Percentiles rank a stretch among this genome's conserved stretches.
Evolutionary conservation across 1,139 yeast species (phyloP).

Genomic region (Magnusiomyces ingens): DNA sequence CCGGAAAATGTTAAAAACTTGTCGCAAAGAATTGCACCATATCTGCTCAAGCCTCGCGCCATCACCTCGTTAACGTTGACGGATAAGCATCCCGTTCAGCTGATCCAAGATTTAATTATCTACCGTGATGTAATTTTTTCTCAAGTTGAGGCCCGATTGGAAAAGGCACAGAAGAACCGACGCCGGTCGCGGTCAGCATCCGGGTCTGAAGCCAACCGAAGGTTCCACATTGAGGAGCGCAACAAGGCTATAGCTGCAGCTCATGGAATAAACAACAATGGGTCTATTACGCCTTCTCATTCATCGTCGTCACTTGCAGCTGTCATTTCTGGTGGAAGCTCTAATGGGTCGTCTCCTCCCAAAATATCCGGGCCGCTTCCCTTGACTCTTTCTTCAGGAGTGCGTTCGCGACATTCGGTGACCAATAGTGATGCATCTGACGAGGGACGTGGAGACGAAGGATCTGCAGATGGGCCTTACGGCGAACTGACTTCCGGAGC

Average conservation of each 20-base stretch:
- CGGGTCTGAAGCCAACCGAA: conserved; percentile 22
- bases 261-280: no score
- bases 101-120: conserved; percentile 26
- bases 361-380: conserved; percentile 1
- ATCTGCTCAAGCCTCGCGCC: conserved; percentile 31
- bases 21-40: conserved; percentile 24
- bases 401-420: neutral
- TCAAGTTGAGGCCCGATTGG: conserved; percentile 19
- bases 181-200: conserved; percentile 26
- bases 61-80: conserved; percentile 28
- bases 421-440: neutral
- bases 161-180: conserved; percentile 12
- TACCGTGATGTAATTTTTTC: conserved; percentile 24
- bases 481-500: neutral
- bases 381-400: neutral
- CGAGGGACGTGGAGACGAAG: no score
- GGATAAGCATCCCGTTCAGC: conserved; percentile 29
- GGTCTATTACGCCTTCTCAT: no score
- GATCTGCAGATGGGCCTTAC: no score
- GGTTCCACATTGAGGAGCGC: conserved; percentile 28
- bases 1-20: conserved; percentile 12
- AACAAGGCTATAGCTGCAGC: conserved; percentile 25
- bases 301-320: no score
- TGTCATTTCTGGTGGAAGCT: no score
- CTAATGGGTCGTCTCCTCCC: no score